Conservation (phyloP, 2,329 filamentous ascomycete genomes). For the Rhynchosporium graminicola region DNA sequence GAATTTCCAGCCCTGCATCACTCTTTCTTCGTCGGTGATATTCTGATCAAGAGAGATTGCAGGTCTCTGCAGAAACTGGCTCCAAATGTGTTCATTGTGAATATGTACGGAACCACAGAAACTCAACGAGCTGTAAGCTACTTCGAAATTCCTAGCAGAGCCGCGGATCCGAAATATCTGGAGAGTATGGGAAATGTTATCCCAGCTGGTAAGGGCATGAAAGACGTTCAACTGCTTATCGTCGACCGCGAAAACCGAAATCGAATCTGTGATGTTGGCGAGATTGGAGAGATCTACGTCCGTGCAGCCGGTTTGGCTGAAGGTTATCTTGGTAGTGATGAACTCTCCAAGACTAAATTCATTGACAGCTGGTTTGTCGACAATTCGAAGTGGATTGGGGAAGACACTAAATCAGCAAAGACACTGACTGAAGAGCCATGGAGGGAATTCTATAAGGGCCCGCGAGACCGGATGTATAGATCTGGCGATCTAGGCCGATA, state of each 20-base stretch:
- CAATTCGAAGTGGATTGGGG: slow-evolving; percentile 40
- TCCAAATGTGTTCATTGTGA: slow-evolving; percentile 72
- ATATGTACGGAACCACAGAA: slow-evolving; percentile 90
- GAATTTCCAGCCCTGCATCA: slow-evolving; percentile 75
- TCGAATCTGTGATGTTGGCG: slow-evolving; percentile 73
- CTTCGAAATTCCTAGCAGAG: slow-evolving; percentile 71
- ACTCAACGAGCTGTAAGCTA: slow-evolving; percentile 80
- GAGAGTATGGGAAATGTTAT: slow-evolving; percentile 73
- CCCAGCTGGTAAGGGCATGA: slow-evolving; percentile 82
- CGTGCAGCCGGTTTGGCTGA: slow-evolving; percentile 82
- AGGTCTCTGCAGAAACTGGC: slow-evolving; percentile 73
- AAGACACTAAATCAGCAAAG: slow-evolving; percentile 61
- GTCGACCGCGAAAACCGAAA: slow-evolving; percentile 69
- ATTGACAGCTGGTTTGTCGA: slow-evolving; percentile 42
- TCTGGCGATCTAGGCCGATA: slow-evolving; percentile 85
- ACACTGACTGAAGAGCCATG: slow-evolving; percentile 66
- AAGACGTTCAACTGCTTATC: slow-evolving; percentile 84
- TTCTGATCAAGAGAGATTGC: slow-evolving; percentile 84
- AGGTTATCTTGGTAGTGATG: slow-evolving; percentile 58
- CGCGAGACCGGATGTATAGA: slow-evolving; percentile 81
- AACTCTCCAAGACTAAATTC: slow-evolving; percentile 39
- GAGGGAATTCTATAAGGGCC: slow-evolving; percentile 76
- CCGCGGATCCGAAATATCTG: slow-evolving; percentile 62
- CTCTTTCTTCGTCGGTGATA: slow-evolving; percentile 90
- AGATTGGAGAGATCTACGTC: slow-evolving; percentile 82